Base-by-base conservation (phyloP, 2,329 filamentous ascomycete genomes). In the Fusarium graminum region DNA sequence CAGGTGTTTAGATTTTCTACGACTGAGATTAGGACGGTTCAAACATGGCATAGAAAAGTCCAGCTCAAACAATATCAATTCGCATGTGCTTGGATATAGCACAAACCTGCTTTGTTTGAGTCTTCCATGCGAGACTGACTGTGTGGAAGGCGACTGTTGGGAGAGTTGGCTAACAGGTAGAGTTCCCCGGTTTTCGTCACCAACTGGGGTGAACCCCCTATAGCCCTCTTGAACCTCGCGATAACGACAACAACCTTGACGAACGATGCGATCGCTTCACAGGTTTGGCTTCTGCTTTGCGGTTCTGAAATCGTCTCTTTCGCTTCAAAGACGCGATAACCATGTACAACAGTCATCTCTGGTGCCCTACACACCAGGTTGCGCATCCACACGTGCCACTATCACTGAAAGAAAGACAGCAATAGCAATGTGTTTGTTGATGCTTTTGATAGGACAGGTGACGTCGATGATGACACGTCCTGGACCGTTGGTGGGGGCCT, bases 391-490 rank as follows among this genome's bases (percentile, higher is more conserved):
- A 63, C 49, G 47, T 58, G 43, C 52, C 38, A 61, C 42, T 41
- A 41, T 52, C 52, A 44, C 36, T 44, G 43, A 40, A 47, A 32
- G 22, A 56, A 28, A 38, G 34, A 49, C 59, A 55, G 22, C 52
- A 57, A 22, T 43, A 55, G 22, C 52, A 57, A 22, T 43, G 52
- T 22, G 52, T 49, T 39, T 34, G 28, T 32, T 41, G 28, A 42
- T 36, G 29, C 11, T 46, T 41, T 41, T 54, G 32, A 44, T 32
- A 50, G 46, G 44, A 52, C 32, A 25, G 52, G 53, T 67, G 69
- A 63, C 64, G 53, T 52, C 28, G 57, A 22, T 47, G 30, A 54
- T 57, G 59, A 57, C 50, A 65, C 59, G 60, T 40, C 30, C 52
- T 32, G 41, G 36, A 19, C 14, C 19, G 30, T 41, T 25, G 10